These are phyloP conservation scores for Xylaria sp. DNA, from an alignment of 2,329 filamentous ascomycete species.

Conservation along the genomic window DNA sequence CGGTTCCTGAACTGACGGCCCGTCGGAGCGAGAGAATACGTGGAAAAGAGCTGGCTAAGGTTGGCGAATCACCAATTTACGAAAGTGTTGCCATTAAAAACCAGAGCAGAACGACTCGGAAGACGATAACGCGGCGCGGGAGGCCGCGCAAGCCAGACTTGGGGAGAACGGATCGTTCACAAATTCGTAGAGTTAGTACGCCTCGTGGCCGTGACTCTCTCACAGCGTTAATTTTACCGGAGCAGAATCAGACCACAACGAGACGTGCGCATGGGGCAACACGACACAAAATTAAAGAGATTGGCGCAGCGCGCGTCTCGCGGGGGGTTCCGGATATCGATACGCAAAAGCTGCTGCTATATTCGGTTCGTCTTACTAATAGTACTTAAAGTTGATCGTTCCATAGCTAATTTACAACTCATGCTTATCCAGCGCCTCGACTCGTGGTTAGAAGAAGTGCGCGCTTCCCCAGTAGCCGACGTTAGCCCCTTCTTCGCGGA, in stretches of 20 bases:
- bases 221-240: background rate
- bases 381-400: background rate
- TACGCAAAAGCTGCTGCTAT: background rate
- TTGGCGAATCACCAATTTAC: background rate
- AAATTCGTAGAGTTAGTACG: background rate
- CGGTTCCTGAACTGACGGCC: background rate
- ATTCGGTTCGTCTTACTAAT: constrained; percentile 6
- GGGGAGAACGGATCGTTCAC: background rate
- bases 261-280: background rate
- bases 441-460: constrained; percentile 10
- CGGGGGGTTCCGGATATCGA: background rate
- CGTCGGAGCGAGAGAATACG: constrained; percentile 8
- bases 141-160: background rate
- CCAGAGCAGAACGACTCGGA: too few relatives aligned
- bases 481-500: background rate
- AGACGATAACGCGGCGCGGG: background rate
- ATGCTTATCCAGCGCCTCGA: constrained; percentile 3
- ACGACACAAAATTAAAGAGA: background rate
- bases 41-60: background rate
- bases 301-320: background rate
- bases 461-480: too few relatives aligned
- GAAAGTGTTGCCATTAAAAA: too few relatives aligned
- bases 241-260: background rate
- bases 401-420: background rate
- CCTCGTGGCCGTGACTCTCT: background rate